These are phyloP conservation scores for Aureobasidium namibiae DNA, from an alignment of 2,329 filamentous ascomycete genomes.

Conservation along the genomic window DNA sequence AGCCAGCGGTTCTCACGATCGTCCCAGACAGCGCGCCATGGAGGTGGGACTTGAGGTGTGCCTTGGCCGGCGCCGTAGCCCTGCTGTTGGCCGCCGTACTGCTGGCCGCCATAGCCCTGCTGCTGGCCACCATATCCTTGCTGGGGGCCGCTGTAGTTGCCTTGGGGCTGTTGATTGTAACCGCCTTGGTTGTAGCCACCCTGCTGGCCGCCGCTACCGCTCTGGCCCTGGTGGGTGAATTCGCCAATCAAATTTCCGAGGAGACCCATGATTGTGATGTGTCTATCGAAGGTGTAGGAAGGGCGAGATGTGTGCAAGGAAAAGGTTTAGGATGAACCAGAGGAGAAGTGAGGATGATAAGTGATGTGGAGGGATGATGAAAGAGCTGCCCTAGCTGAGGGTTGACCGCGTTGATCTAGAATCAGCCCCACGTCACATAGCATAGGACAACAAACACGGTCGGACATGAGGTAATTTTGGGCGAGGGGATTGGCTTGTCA, in stretches of 20 bases:
- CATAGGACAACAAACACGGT: neutral
- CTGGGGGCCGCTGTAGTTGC: slow-evolving; percentile 16
- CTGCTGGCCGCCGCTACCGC: slow-evolving; percentile 15
- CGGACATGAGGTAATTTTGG: neutral
- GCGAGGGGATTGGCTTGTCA: slow-evolving; percentile 2
- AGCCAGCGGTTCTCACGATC: slow-evolving; percentile 33
- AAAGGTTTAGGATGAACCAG: neutral
- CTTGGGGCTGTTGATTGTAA: slow-evolving; percentile 5
- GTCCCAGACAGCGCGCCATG: slow-evolving; percentile 40
- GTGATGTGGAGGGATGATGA: neutral
- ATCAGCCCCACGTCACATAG: neutral
- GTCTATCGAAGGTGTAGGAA: neutral
- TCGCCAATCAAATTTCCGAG: slow-evolving; percentile 25
- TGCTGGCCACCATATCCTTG: slow-evolving; percentile 7
- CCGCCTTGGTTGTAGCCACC: neutral
- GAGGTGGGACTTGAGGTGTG: slow-evolving; percentile 29
- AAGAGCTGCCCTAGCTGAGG: neutral
- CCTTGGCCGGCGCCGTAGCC: slow-evolving; percentile 7
- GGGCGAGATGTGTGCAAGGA: neutral
- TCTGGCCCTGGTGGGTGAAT: slow-evolving; percentile 16
- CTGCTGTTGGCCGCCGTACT: slow-evolving; percentile 12
- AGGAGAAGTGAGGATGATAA: neutral
- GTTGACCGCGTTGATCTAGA: slow-evolving; percentile 1
- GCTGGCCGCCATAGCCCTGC: slow-evolving; percentile 13
- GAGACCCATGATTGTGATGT: slow-evolving; percentile 18